Conservation (phyloP, 1,284 basidiomycete genomes). For the Fomitopsis schrenkii region DNA sequence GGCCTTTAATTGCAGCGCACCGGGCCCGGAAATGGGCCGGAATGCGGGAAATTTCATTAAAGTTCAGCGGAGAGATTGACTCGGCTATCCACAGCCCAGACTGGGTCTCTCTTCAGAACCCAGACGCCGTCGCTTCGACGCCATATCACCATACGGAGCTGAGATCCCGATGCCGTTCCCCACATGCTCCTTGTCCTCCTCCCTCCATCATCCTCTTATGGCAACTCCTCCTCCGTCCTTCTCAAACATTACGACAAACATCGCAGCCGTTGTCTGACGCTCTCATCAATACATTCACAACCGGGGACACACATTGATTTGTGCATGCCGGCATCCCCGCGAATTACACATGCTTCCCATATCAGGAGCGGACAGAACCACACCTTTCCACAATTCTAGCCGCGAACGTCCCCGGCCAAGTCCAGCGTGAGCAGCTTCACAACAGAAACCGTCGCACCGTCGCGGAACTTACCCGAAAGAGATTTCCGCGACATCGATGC, state of each 20-base stretch:
- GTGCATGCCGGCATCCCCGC: too few species aligned
- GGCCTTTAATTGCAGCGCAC: background rate
- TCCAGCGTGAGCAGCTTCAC: background rate
- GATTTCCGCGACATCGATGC: background rate
- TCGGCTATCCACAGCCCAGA: conserved; percentile 9
- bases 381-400: background rate
- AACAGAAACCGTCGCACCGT: background rate
- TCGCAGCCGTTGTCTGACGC: background rate
- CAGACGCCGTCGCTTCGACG: background rate
- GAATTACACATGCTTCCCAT: background rate
- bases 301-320: too few species aligned
- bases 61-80: conserved; percentile 2
- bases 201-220: background rate
- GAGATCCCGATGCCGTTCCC: background rate
- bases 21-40: background rate
- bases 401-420: background rate
- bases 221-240: background rate
- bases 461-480: background rate
- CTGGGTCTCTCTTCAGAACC: background rate
- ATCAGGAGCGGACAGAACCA: background rate
- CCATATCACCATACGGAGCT: conserved; percentile 1
- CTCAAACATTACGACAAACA: background rate
- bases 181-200: background rate
- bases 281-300: background rate
- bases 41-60: background rate